These are phyloP conservation scores for Penicillium ucsense DNA, from an alignment of 495 filamentous ascomycete genomes.

Conservation along the genomic window DNA sequence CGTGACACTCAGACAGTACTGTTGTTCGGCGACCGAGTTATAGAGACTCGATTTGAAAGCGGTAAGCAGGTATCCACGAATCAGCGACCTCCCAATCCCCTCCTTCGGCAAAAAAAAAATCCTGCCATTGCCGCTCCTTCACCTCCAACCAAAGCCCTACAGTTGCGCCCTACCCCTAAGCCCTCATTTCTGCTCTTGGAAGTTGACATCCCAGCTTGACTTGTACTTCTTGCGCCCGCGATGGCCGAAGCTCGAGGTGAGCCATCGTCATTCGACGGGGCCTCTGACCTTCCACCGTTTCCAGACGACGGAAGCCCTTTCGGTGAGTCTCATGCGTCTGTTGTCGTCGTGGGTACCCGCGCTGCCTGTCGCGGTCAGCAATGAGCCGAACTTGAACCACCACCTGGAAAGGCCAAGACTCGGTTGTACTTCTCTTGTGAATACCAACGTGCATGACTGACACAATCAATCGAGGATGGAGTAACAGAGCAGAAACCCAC, in stretches of 20 bases:
- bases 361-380: not conserved
- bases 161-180: slow-evolving; percentile 43
- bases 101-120: slow-evolving; percentile 17
- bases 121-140: slow-evolving; percentile 9
- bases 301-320: slow-evolving; percentile 20
- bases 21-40: no score
- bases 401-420: not conserved
- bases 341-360: not conserved
- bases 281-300: slow-evolving; percentile 23
- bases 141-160: slow-evolving; percentile 17
- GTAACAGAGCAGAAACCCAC: slow-evolving; percentile 20
- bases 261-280: slow-evolving; percentile 23
- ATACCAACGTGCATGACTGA: not conserved
- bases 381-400: not conserved
- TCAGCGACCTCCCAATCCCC: not conserved
- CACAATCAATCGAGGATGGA: not conserved
- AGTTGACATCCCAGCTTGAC: slow-evolving; percentile 21
- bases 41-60: not conserved
- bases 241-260: slow-evolving; percentile 28
- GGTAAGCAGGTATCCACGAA: not conserved
- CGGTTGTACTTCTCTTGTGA: not conserved
- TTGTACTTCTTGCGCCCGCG: slow-evolving; percentile 9
- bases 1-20: no score
- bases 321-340: slow-evolving; percentile 23
- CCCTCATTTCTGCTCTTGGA: slow-evolving; percentile 46